Evolutionary conservation across 495 filamentous ascomycete genomes (phyloP).

Genomic region (Elasticomyces elasticus): DNA sequence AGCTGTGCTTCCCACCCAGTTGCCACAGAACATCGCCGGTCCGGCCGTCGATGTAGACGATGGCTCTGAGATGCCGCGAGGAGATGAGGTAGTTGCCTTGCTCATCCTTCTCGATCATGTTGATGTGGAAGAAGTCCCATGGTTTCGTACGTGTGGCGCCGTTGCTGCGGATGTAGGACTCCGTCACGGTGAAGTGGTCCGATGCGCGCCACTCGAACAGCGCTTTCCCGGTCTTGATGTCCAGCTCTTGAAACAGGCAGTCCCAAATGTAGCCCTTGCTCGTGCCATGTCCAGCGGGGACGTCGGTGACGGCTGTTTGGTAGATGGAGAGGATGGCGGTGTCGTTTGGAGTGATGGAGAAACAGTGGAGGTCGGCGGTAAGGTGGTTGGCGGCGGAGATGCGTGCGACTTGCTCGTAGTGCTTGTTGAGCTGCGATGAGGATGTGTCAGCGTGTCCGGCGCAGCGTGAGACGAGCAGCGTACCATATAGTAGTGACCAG

Average conservation of each 20-base stretch:
- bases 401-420: conserved; percentile 15
- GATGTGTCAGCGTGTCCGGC: background rate
- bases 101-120: conserved; percentile 29
- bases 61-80: conserved; percentile 20
- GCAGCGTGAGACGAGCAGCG: background rate
- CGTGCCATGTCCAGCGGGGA: conserved; percentile 11
- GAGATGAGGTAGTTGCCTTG: conserved; percentile 29
- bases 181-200: conserved; percentile 29
- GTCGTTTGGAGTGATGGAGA: conserved; percentile 16
- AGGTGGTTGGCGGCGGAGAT: conserved; percentile 14
- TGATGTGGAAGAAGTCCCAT: conserved; percentile 31
- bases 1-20: conserved; percentile 24
- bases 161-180: conserved; percentile 16
- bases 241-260: conserved; percentile 26
- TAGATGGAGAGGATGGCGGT: conserved; percentile 28
- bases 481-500: conserved; percentile 44
- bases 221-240: conserved; percentile 23
- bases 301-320: conserved; percentile 7
- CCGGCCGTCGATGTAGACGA: conserved; percentile 25
- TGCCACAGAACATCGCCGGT: conserved; percentile 24
- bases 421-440: conserved; percentile 11
- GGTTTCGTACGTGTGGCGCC: conserved; percentile 16
- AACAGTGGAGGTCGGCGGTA: conserved; percentile 20
- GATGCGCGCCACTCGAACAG: conserved; percentile 38
- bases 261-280: conserved; percentile 27